phyloP scores from a whole-genome alignment of 768 basidiomycete species.

The Xanthoconium stramineum region DNA sequence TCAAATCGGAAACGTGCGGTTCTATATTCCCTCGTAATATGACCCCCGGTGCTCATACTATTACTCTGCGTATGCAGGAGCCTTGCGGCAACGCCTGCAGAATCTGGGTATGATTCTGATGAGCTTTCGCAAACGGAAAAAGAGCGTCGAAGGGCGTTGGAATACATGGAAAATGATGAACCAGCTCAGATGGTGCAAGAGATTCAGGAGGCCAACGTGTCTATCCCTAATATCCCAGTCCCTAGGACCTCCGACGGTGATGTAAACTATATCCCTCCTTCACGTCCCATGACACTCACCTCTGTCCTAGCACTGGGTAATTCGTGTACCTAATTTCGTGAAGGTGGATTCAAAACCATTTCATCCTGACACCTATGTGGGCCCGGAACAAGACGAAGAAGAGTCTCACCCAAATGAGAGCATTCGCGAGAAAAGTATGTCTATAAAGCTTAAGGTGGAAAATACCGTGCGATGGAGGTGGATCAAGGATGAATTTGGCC shows the following conservation, averaged over 20 bases:
- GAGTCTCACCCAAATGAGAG: slow-evolving; percentile 55
- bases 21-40: slow-evolving; percentile 1
- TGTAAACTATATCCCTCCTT: slow-evolving; percentile 43
- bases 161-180: slow-evolving; percentile 79
- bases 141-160: slow-evolving; percentile 59
- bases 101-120: slow-evolving; percentile 61
- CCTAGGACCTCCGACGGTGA: slow-evolving; percentile 78
- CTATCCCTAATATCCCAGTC: slow-evolving; percentile 84
- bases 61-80: slow-evolving; percentile 19
- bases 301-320: slow-evolving; percentile 68
- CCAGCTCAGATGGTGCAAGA: slow-evolving; percentile 54
- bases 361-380: slow-evolving; percentile 80
- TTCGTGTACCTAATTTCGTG: slow-evolving; percentile 92
- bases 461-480: slow-evolving; percentile 97
- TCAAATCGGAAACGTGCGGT: slow-evolving; percentile 48
- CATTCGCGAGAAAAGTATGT: slow-evolving; percentile 75
- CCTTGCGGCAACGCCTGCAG: slow-evolving; percentile 37
- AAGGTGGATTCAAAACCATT: slow-evolving; percentile 88
- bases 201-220: slow-evolving; percentile 63
- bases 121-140: slow-evolving; percentile 60
- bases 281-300: slow-evolving; percentile 5
- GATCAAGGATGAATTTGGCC: slow-evolving; percentile 70
- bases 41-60: slow-evolving; percentile 19
- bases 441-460: slow-evolving; percentile 84
- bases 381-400: slow-evolving; percentile 75